Evolutionary conservation across 768 basidiomycete species (phyloP).

Genomic region (Hygrophoropsis aurantiaca): DNA sequence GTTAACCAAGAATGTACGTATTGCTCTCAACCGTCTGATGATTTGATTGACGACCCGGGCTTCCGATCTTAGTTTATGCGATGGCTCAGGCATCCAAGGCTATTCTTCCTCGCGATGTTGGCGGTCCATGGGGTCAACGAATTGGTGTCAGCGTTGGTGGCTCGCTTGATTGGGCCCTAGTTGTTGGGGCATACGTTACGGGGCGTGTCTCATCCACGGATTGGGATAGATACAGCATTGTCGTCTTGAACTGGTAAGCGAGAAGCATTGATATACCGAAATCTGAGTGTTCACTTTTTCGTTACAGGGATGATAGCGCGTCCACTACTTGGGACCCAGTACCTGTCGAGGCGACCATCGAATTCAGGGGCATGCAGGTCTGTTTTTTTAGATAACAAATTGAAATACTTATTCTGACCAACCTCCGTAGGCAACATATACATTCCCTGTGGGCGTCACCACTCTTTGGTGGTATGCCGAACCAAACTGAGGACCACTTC

Average conservation of each 20-base stretch:
- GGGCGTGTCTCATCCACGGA: slow-evolving; percentile 51
- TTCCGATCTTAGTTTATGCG: slow-evolving; percentile 56
- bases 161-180: slow-evolving; percentile 51
- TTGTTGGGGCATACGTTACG: slow-evolving; percentile 69
- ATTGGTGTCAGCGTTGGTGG: slow-evolving; percentile 66
- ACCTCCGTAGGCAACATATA: slow-evolving; percentile 54
- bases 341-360: slow-evolving; percentile 57
- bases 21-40: no score
- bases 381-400: slow-evolving; percentile 8
- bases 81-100: slow-evolving; percentile 79
- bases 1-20: slow-evolving; percentile 73
- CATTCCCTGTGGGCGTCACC: slow-evolving; percentile 76
- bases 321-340: slow-evolving; percentile 54
- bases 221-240: slow-evolving; percentile 65
- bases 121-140: slow-evolving; percentile 68
- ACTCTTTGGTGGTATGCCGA: slow-evolving; percentile 52
- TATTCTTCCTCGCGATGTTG: slow-evolving; percentile 63
- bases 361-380: slow-evolving; percentile 63
- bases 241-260: slow-evolving; percentile 67
- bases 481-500: no score
- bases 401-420: background rate
- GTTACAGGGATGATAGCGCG: slow-evolving; percentile 48
- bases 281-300: background rate
- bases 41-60: no score
- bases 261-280: background rate